phyloP scores from a whole-genome alignment of 2,329 filamentous ascomycete species.

The Neoarthrinium moseri region DNA sequence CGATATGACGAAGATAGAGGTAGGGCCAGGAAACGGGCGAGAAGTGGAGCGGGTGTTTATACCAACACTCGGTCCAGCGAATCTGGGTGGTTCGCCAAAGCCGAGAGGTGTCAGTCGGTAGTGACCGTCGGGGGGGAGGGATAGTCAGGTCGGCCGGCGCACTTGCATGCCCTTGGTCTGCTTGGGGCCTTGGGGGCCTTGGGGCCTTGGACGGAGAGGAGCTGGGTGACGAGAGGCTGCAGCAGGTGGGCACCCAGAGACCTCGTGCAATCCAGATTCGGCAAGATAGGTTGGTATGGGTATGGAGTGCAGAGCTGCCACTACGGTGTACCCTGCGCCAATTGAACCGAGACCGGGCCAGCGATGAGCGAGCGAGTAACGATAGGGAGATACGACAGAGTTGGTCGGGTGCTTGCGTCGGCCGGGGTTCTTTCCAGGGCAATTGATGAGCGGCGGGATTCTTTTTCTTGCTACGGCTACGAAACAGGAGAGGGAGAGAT shows the following conservation, averaged over 20 bases:
- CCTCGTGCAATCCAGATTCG: conserved; percentile 8
- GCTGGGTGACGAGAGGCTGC: conserved; percentile 10
- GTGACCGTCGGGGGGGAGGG: not conserved
- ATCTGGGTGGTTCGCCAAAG: not conserved
- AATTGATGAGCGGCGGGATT: too few species aligned
- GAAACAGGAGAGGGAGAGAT: too few species aligned
- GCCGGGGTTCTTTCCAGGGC: too few species aligned
- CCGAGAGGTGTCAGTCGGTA: conserved; percentile 3
- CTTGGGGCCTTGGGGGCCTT: conserved; percentile 4
- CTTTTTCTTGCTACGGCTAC: too few species aligned
- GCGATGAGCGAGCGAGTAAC: too few species aligned
- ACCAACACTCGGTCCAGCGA: conserved; percentile 13
- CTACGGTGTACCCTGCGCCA: conserved; percentile 6
- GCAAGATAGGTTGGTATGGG: too few species aligned
- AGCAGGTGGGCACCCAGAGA: conserved; percentile 10
- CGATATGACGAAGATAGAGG: conserved; percentile 30
- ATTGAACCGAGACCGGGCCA: conserved; percentile 6
- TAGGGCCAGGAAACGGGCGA: conserved; percentile 26
- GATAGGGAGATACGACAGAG: too few species aligned
- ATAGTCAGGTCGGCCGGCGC: not conserved
- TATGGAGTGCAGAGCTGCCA: too few species aligned
- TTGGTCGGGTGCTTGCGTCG: too few species aligned
- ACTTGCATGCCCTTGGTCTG: too few species aligned
- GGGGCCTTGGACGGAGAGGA: conserved; percentile 2
- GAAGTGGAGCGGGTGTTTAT: conserved; percentile 22